Base-by-base conservation (phyloP, 352 stramenopile genomes). In the Aphanomyces invadans region DNA sequence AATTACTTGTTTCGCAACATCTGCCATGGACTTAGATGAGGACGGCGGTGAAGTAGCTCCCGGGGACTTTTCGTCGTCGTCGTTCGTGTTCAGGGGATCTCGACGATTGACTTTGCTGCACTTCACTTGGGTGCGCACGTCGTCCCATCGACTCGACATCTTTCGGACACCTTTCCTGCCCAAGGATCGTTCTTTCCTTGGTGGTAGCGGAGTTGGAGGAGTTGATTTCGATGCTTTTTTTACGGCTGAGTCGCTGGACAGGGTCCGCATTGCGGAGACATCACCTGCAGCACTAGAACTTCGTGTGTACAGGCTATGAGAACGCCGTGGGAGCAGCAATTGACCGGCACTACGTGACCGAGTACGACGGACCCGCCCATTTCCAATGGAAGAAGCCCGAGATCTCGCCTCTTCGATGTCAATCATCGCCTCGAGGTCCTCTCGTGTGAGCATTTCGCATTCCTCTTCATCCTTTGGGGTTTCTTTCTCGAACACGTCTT, bases 1-100 rank as follows among this genome's bases (percentile, higher is more conserved):
- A 65, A 94, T 83, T 17, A 94, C 72, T 53, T 90, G 79, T 11
- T 88, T 77, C 49, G 86, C 86, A 0, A 94, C 76, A 12, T 79
- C 80, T 11, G 86, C 86, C 29, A 67, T 49, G 11, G 38, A 44
- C 36, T 67, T 55, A 4, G 60, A 59, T 26, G 60, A 57, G 29
- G 36, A 25, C 28, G 46, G 10, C 12, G 53, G 9, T 61, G 31
- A 32, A 23, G 5, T 1, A 5, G 15, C 36, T 23, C 15, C 9
- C 23, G 12, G 9, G 19, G 19, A 4, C 10, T 9, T 25, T 4
- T 56, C 28, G 7, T 63, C 42, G 5, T 57, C 60, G 49, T 67
- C 60, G 9, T 59, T 55, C 10, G 19, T 19, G 4, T 46, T 25
- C n/a, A 32, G n/a, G 26, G 19, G 21, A 26, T 29, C 29, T 32